These are phyloP conservation scores for Prototheca cutis DNA, from an alignment of 163 green algal species.

Conservation along the genomic window DNA sequence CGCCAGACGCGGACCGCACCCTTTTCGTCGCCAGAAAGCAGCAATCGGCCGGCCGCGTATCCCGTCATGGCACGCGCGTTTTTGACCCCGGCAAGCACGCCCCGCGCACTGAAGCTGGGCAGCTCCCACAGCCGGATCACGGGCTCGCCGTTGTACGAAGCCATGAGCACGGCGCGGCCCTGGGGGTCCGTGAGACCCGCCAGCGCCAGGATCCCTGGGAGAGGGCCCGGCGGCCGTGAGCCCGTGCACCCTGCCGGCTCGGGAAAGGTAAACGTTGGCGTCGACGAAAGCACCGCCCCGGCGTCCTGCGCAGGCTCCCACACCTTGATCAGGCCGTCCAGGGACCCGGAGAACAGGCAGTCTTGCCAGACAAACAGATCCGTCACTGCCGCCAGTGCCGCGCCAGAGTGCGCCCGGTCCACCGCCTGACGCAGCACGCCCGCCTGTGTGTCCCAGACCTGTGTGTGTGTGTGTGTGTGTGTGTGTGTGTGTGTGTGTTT, in stretches of 20 bases:
- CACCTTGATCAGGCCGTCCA: slow-evolving; percentile 42
- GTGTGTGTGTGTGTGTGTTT: too few relatives aligned
- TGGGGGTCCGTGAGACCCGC: slow-evolving; percentile 25
- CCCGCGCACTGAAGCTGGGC: slow-evolving; percentile 39
- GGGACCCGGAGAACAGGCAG: slow-evolving; percentile 30
- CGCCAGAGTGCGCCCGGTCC: slow-evolving; percentile 31
- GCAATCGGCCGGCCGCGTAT: slow-evolving; percentile 10
- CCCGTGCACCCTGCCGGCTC: slow-evolving; percentile 7
- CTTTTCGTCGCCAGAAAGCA: slow-evolving; percentile 35
- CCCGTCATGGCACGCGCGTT: slow-evolving; percentile 33
- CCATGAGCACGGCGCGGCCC: slow-evolving; percentile 35
- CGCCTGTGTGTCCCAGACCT: slow-evolving; percentile 49
- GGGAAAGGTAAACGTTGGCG: slow-evolving; percentile 29
- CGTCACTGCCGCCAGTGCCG: slow-evolving; percentile 35
- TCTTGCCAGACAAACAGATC: slow-evolving; percentile 44
- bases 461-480: too few relatives aligned
- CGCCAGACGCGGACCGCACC: slow-evolving; percentile 41
- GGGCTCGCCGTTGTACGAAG: slow-evolving; percentile 31
- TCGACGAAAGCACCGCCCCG: slow-evolving; percentile 26
- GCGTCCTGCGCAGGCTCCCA: slow-evolving; percentile 17
- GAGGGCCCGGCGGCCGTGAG: neutral
- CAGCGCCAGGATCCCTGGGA: slow-evolving; percentile 35
- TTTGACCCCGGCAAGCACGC: slow-evolving; percentile 17
- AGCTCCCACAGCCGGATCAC: slow-evolving; percentile 41
- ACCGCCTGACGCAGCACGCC: slow-evolving; percentile 47